These are phyloP conservation scores for Canariomyces notabilis DNA, from an alignment of 2,329 filamentous ascomycete species.

Conservation along the genomic window DNA sequence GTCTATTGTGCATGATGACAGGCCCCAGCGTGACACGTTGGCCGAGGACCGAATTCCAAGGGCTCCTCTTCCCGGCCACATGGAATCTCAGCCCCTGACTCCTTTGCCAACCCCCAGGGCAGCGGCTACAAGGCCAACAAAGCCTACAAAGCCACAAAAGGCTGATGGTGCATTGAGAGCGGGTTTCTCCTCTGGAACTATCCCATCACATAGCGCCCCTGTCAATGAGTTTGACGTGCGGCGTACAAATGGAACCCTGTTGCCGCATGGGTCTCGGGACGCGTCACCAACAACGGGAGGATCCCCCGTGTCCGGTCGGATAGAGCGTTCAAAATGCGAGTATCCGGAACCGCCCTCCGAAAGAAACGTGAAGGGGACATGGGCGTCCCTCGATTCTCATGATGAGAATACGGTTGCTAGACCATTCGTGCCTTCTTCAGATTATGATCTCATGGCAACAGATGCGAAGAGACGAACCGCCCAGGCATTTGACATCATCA, in stretches of 20 bases:
- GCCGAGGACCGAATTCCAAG: background rate
- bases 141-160: background rate
- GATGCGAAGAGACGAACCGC: constrained; percentile 27
- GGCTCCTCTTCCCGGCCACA: background rate
- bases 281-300: background rate
- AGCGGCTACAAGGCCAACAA: constrained; percentile 3
- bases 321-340: background rate
- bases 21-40: background rate
- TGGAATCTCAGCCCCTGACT: background rate
- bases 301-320: background rate
- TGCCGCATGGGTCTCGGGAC: background rate
- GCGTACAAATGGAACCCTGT: background rate
- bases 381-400: too few relatives aligned
- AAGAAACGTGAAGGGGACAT: background rate
- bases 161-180: background rate
- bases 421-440: constrained; percentile 22
- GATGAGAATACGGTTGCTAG: background rate
- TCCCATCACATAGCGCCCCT: background rate
- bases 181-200: background rate
- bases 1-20: background rate
- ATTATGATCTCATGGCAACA: constrained; percentile 21
- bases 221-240: background rate
- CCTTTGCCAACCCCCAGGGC: background rate
- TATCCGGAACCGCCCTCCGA: constrained; percentile 9
- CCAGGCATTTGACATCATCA: constrained; percentile 37